Base-by-base conservation (phyloP, 2,329 filamentous ascomycete genomes). In the Thielaviopsis musarum region DNA sequence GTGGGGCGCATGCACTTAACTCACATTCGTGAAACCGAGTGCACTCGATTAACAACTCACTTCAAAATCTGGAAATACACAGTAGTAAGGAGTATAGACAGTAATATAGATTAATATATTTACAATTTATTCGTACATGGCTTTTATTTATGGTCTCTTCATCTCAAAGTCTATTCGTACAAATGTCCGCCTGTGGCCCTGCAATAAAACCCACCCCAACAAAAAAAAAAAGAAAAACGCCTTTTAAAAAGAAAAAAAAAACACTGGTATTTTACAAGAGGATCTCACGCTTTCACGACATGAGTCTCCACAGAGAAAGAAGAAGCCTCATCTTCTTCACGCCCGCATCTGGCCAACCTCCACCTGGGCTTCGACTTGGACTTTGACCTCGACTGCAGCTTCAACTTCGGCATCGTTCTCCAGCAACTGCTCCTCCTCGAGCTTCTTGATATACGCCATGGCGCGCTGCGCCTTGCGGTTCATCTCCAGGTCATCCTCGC, bases 401-500 rank as follows among this genome's bases (percentile, higher is more conserved):
- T 53, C 57, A 1, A 62, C 62, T 65, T 56, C 56, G 15, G 38
- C 24, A 13, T 58, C 54, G 5, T 52, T 64, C 0, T 62, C 66
- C 12, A 70, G 57, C 30, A 70, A 19, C 19, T 59, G 56, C 56
- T 65, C 59, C 56, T 64, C 64, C 54, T 66, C 57, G 6, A 17
- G 62, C 52, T 64, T 53, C 26, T 54, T 63, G 59, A 62, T 59
- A 24, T 52, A 26, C 15, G 58, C 59, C 26, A 34, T n/a, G 59
- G 55, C 53, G 26, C 63, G 66, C 57, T 41, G 58, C 62, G 60
- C 65, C 70, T 67, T 70, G 70, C 61, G 70, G 66, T 62, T 54
- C 58, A 10, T 60, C 51, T 69, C 62, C 17, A 71, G 68, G 34
- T 67, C 64, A n/a, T 70, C 65, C 1, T 72, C 68, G 5, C 71